These are phyloP conservation scores for Physaria fendleri DNA, from an alignment of 345 rosid species.

Conservation along the genomic window DNA sequence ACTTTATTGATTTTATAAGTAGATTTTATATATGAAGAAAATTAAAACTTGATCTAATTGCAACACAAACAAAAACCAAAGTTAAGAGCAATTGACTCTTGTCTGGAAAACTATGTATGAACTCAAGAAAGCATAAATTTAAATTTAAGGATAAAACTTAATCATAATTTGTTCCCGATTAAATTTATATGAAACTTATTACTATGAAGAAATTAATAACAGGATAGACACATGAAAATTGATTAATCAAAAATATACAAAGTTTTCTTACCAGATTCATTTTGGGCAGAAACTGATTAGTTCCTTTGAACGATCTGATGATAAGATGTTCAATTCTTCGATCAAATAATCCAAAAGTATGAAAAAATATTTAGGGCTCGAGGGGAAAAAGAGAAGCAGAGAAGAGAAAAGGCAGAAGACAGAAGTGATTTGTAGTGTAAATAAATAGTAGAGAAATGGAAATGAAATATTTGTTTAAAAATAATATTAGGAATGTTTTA, in stretches of 20 bases:
- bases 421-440: slow-evolving; percentile 16
- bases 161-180: no score
- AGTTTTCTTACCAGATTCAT: slow-evolving; percentile 31
- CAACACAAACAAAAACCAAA: background rate
- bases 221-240: background rate
- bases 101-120: background rate
- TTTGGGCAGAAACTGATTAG: slow-evolving; percentile 5
- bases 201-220: slow-evolving; percentile 18
- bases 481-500: slow-evolving; percentile 23
- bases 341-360: background rate
- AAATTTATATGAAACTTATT: background rate
- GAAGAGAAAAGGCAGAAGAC: slow-evolving; percentile 17
- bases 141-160: no score
- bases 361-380: slow-evolving; percentile 13
- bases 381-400: slow-evolving; percentile 20
- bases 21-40: background rate
- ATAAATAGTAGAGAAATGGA: slow-evolving; percentile 20
- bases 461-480: background rate
- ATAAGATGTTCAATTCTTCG: background rate
- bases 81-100: background rate
- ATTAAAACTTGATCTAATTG: background rate
- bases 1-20: background rate
- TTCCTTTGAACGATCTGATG: slow-evolving; percentile 13
- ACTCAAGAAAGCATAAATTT: background rate
- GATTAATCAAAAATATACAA: background rate